Conservation (phyloP, 352 stramenopile genomes). For the Phytophthora sp. region DNA sequence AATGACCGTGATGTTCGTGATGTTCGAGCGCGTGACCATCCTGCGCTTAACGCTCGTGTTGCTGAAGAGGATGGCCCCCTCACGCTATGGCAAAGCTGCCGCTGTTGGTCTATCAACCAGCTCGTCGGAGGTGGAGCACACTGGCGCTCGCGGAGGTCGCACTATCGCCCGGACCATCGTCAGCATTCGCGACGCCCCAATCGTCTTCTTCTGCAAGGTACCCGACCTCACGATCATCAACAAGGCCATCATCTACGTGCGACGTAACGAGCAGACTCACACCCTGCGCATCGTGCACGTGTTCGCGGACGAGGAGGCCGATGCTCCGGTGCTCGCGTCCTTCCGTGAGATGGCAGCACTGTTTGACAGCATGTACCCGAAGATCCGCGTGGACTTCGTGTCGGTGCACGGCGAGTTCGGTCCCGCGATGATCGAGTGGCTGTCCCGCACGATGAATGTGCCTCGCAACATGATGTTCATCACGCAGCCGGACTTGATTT, state of each 20-base stretch:
- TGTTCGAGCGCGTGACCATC: slow-evolving; percentile 89
- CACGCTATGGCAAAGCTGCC: slow-evolving; percentile 29
- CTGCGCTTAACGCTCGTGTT: slow-evolving; percentile 68
- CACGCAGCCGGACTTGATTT: slow-evolving; percentile 67
- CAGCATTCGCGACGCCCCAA: slow-evolving; percentile 83
- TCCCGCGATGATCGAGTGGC: slow-evolving; percentile 75
- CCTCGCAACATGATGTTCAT: slow-evolving; percentile 92
- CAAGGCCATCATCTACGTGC: slow-evolving; percentile 95
- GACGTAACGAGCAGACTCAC: slow-evolving; percentile 92
- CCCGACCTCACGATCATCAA: slow-evolving; percentile 93
- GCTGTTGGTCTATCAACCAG: slow-evolving; percentile 6
- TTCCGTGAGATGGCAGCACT: slow-evolving; percentile 57
- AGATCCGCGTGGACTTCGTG: slow-evolving; percentile 83
- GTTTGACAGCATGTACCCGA: slow-evolving; percentile 88
- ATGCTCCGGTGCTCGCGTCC: slow-evolving; percentile 3
- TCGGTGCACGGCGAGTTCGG: slow-evolving; percentile 58
- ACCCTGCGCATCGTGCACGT: slow-evolving; percentile 91
- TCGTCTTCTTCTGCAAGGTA: slow-evolving; percentile 94
- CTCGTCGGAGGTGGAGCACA: slow-evolving; percentile 42
- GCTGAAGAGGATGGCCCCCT: slow-evolving; percentile 69
- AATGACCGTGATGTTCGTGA: slow-evolving; percentile 75
- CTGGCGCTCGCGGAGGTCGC: slow-evolving; percentile 74
- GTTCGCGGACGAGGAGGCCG: slow-evolving; percentile 22
- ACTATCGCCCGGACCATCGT: slow-evolving; percentile 83
- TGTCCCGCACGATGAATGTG: slow-evolving; percentile 67